These are phyloP conservation scores for Irineochytrium annulatum DNA, from an alignment of 192 early-diverging fungal genomes.

Conservation along the genomic window DNA sequence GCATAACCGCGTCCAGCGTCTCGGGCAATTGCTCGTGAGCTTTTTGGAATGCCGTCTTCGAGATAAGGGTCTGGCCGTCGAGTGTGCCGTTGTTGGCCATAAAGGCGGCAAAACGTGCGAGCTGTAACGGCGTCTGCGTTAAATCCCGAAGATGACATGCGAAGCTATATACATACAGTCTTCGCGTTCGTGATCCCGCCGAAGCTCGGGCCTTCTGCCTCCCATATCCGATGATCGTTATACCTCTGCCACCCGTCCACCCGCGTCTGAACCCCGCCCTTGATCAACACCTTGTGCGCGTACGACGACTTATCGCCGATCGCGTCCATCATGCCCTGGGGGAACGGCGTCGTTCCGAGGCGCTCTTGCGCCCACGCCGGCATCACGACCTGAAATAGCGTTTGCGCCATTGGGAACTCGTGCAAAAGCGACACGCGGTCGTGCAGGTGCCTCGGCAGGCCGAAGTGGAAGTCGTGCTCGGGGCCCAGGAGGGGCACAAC, in stretches of 20 bases:
- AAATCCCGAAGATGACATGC: too few relatives aligned
- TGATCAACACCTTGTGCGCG: slow-evolving; percentile 27
- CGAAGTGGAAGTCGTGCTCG: slow-evolving; percentile 48
- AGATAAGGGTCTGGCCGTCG: slow-evolving; percentile 24
- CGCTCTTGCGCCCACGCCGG: too few relatives aligned
- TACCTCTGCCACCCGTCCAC: slow-evolving; percentile 26
- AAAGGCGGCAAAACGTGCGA: slow-evolving; percentile 60
- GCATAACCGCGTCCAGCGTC: slow-evolving; percentile 27
- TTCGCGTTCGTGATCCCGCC: slow-evolving; percentile 53
- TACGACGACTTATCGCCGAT: background rate
- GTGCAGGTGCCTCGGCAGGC: slow-evolving; percentile 25
- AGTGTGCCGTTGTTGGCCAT: slow-evolving; percentile 59
- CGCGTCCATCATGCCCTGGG: slow-evolving; percentile 3
- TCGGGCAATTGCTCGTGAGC: too few relatives aligned
- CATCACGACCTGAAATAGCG: background rate
- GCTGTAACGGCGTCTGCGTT: slow-evolving; percentile 1
- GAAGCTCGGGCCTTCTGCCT: slow-evolving; percentile 44
- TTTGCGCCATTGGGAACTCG: slow-evolving; percentile 30
- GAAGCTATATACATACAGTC: slow-evolving; percentile 39
- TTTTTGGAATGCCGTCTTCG: too few relatives aligned
- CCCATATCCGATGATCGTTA: slow-evolving; percentile 33
- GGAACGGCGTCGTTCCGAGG: slow-evolving; percentile 8
- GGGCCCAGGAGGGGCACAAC: slow-evolving; percentile 41
- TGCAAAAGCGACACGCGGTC: slow-evolving; percentile 32
- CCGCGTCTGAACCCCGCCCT: slow-evolving; percentile 22